Evolutionary conservation across 208 protist species (phyloP).

Genomic region (Wallacemonas sp.): DNA sequence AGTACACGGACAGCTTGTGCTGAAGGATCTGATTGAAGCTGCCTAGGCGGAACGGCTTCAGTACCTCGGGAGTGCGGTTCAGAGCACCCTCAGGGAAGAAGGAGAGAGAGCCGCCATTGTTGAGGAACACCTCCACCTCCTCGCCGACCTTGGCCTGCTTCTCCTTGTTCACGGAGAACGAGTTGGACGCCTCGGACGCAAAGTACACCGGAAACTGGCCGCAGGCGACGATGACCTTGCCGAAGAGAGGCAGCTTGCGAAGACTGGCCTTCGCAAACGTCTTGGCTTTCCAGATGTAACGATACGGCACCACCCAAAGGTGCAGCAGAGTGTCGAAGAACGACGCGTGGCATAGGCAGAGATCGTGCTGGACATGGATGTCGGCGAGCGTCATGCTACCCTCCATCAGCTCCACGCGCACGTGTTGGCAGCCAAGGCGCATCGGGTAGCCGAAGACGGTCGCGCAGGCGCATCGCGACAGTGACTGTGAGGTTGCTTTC

Average conservation of each 20-base stretch:
- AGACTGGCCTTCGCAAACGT: conserved; percentile 77
- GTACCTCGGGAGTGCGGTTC: conserved; percentile 74
- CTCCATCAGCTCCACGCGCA: conserved; percentile 55
- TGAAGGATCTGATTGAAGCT: conserved; percentile 71
- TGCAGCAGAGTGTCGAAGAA: conserved; percentile 87
- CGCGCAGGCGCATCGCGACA: conserved; percentile 37
- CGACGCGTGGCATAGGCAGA: conserved; percentile 82
- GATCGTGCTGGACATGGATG: conserved; percentile 49
- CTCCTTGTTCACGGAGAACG: conserved; percentile 77
- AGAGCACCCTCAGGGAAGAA: conserved; percentile 87
- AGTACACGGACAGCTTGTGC: conserved; percentile 67
- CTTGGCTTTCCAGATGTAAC: conserved; percentile 52
- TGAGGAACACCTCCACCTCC: conserved; percentile 57
- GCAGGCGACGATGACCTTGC: conserved; percentile 58
- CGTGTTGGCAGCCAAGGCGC: conserved; percentile 51
- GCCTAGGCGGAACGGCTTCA: conserved; percentile 82
- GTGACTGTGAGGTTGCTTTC: conserved; percentile 22
- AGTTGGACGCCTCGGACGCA: conserved; percentile 35
- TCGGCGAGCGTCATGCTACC: conserved; percentile 48
- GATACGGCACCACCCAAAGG: conserved; percentile 47
- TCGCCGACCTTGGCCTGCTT: conserved; percentile 72
- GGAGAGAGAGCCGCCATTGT: conserved; percentile 53
- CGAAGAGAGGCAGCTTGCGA: conserved; percentile 71
- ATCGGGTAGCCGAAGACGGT: conserved; percentile 46
- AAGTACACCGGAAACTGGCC: conserved; percentile 89